Conservation (phyloP, 2,329 filamentous ascomycete genomes). For the Trichophyton benhamiae region DNA sequence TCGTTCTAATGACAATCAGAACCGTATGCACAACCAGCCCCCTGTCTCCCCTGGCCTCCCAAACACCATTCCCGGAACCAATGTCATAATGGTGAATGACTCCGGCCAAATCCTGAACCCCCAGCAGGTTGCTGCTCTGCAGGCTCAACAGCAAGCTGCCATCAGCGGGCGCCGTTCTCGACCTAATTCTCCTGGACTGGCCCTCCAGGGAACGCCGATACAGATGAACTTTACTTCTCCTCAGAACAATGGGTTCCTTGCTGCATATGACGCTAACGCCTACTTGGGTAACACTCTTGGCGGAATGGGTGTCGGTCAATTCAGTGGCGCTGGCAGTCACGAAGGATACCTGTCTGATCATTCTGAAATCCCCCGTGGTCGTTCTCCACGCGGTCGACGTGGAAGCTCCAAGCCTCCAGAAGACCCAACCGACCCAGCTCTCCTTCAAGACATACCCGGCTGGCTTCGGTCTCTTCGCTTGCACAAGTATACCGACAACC, state of each 20-base stretch:
- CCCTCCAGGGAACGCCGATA: slow-evolving; percentile 52
- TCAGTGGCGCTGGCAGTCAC: slow-evolving; percentile 57
- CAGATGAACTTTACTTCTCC: slow-evolving; percentile 67
- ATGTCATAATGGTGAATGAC: slow-evolving; percentile 89
- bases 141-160: slow-evolving; percentile 49
- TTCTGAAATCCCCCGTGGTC: slow-evolving; percentile 77
- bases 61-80: slow-evolving; percentile 54
- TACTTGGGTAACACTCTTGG: slow-evolving; percentile 60
- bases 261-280: slow-evolving; percentile 69
- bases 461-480: slow-evolving; percentile 90
- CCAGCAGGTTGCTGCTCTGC: slow-evolving; percentile 72
- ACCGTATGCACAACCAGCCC: slow-evolving; percentile 39
- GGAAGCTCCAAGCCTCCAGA: slow-evolving; percentile 96
- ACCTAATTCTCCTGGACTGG: slow-evolving; percentile 76
- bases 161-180: slow-evolving; percentile 56
- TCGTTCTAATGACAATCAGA: slow-evolving; percentile 67
- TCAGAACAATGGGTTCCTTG: slow-evolving; percentile 87
- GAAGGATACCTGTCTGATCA: slow-evolving; percentile 91
- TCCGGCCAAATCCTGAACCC: slow-evolving; percentile 75
- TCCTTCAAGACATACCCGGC: slow-evolving; percentile 88
- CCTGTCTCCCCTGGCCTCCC: slow-evolving; percentile 56
- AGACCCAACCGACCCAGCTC: slow-evolving; percentile 80
- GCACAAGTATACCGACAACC: slow-evolving; percentile 97
- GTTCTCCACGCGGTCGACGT: slow-evolving; percentile 80
- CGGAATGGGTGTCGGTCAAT: slow-evolving; percentile 57